Conservation (phyloP, 1,284 basidiomycete genomes). For the Trametes pubescens region DNA sequence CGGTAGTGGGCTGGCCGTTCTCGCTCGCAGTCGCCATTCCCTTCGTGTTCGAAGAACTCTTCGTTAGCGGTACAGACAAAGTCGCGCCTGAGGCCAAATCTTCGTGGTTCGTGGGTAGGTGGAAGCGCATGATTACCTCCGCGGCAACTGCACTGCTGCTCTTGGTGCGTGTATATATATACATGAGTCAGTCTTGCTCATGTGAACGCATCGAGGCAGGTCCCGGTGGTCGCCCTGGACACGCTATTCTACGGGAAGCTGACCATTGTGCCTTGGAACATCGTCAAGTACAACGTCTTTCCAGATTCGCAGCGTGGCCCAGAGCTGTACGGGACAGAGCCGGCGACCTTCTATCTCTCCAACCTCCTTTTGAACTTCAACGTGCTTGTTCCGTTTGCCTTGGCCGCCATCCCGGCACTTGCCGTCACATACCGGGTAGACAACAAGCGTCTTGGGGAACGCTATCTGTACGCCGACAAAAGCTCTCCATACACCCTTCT, state of each 20-base stretch:
- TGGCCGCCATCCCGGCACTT: slow-evolving; percentile 83
- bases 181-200: background rate
- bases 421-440: slow-evolving; percentile 81
- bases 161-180: slow-evolving; percentile 62
- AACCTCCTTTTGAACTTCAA: slow-evolving; percentile 97
- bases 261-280: slow-evolving; percentile 91
- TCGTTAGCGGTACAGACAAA: slow-evolving; percentile 78
- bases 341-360: slow-evolving; percentile 83
- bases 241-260: slow-evolving; percentile 87
- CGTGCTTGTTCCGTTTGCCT: slow-evolving; percentile 81
- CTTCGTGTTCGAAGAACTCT: slow-evolving; percentile 91
- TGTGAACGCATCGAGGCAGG: slow-evolving; percentile 40
- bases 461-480: slow-evolving; percentile 59
- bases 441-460: slow-evolving; percentile 78
- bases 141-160: slow-evolving; percentile 67
- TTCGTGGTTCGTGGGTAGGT: slow-evolving; percentile 71
- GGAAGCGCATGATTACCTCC: slow-evolving; percentile 67
- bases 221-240: slow-evolving; percentile 86
- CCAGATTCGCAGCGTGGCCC: slow-evolving; percentile 82
- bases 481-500: slow-evolving; percentile 85
- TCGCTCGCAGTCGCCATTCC: slow-evolving; percentile 87
- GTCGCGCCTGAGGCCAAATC: slow-evolving; percentile 58
- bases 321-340: slow-evolving; percentile 92
- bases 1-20: slow-evolving; percentile 97
- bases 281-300: slow-evolving; percentile 94